These are phyloP conservation scores for Candida sphagnicola DNA, from an alignment of 805 yeast species.

Conservation along the genomic window DNA sequence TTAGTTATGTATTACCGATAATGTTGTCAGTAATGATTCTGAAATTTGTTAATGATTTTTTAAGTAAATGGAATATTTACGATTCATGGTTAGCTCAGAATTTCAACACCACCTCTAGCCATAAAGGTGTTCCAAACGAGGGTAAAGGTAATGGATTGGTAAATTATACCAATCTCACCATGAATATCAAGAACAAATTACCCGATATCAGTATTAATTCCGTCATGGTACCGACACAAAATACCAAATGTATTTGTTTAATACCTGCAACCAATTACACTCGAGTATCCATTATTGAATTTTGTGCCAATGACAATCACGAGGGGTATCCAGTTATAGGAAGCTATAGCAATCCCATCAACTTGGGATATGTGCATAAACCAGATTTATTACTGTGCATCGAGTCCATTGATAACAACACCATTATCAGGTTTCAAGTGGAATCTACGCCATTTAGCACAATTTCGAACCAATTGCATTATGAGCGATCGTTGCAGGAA, in stretches of 20 bases:
- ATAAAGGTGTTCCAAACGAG: slow-evolving; percentile 15
- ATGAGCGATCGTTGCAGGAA: slow-evolving; percentile 13
- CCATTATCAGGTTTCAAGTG: slow-evolving; percentile 19
- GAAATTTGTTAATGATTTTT: slow-evolving; percentile 64
- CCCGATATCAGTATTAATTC: slow-evolving; percentile 27
- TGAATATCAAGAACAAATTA: slow-evolving; percentile 22
- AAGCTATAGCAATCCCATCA: slow-evolving; percentile 19
- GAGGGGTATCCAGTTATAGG: slow-evolving; percentile 40
- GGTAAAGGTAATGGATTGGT: slow-evolving; percentile 39
- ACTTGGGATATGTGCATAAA: slow-evolving; percentile 34
- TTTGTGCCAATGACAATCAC: slow-evolving; percentile 29
- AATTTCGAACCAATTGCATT: slow-evolving; percentile 21
- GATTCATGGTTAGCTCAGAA: slow-evolving; percentile 40
- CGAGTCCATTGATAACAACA: slow-evolving; percentile 4
- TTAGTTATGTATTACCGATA: slow-evolving; percentile 77
- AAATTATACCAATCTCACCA: slow-evolving; percentile 25
- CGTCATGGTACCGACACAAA: slow-evolving; percentile 28
- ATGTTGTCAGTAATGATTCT: slow-evolving; percentile 80
- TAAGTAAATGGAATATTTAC: slow-evolving; percentile 58
- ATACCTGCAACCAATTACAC: slow-evolving; percentile 23
- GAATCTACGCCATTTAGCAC: slow-evolving; percentile 13
- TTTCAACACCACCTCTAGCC: slow-evolving; percentile 20
- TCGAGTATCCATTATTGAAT: slow-evolving; percentile 13
- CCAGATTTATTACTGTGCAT: slow-evolving; percentile 14
- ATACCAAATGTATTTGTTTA: slow-evolving; percentile 26